These are phyloP conservation scores for Calonectria hawksworthii DNA, from an alignment of 2,329 filamentous ascomycete species.

Conservation along the genomic window DNA sequence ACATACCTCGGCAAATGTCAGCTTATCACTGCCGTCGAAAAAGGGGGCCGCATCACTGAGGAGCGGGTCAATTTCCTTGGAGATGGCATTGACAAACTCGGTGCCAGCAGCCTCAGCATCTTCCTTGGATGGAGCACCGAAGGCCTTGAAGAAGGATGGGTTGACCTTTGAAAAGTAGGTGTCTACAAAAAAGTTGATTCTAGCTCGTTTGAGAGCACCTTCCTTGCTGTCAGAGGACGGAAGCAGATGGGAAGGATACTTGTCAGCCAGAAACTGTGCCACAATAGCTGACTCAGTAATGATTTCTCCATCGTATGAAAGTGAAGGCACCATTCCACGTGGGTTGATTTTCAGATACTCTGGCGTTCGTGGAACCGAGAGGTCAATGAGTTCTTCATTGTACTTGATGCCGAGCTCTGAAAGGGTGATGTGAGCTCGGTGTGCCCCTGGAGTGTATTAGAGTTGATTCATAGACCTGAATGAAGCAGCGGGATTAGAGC, in stretches of 20 bases:
- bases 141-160: neutral
- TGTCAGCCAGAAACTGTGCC: neutral
- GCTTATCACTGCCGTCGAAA: neutral
- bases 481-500: neutral
- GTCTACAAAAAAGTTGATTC: neutral
- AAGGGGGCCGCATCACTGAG: neutral
- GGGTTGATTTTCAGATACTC: neutral
- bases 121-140: neutral
- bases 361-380: neutral
- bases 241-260: neutral
- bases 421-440: neutral
- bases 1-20: neutral
- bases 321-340: neutral
- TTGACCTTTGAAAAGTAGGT: neutral
- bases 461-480: too few relatives aligned
- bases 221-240: neutral
- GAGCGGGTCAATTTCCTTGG: neutral
- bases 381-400: neutral
- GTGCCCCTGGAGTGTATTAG: neutral
- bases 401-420: neutral
- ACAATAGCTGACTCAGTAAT: constrained; percentile 1
- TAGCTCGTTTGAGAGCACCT: neutral
- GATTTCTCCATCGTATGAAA: neutral
- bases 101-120: neutral
- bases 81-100: neutral